Percentiles rank a stretch among this genome's conserved stretches.
Conservation (phyloP, 2,329 filamentous ascomycete genomes). For the Talaromyces funiculosus region DNA sequence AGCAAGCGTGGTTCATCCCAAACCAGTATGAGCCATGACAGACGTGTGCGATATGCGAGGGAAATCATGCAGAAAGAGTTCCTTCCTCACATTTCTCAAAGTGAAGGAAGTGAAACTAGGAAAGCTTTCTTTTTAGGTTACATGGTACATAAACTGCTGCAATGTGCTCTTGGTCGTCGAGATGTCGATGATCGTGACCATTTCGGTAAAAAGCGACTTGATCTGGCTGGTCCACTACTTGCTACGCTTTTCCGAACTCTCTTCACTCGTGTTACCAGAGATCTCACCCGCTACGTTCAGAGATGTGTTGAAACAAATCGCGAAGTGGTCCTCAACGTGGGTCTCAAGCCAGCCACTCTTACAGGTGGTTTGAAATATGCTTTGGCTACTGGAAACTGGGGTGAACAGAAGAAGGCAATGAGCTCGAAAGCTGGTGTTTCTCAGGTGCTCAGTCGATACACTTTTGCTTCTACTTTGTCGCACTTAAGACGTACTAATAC, state of each 20-base stretch:
- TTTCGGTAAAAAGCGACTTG: constrained; percentile 96
- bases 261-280: constrained; percentile 83
- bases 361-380: constrained; percentile 96
- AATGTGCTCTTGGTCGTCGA: constrained; percentile 84
- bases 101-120: constrained; percentile 85
- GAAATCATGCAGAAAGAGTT: constrained; percentile 97
- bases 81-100: constrained; percentile 91
- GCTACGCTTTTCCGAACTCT: constrained; percentile 94
- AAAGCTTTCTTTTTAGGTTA: constrained; percentile 99
- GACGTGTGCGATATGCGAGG: constrained; percentile 84
- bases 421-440: constrained; percentile 95
- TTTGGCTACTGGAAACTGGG: constrained; percentile 96
- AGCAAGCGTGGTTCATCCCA: constrained; percentile 79
- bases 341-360: constrained; percentile 83
- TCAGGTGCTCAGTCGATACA: constrained; percentile 96
- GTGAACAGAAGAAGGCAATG: constrained; percentile 96
- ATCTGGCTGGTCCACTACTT: constrained; percentile 87
- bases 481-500: constrained; percentile 97
- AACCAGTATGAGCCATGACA: constrained; percentile 67
- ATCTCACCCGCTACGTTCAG: constrained; percentile 85
- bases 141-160: constrained; percentile 94
- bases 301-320: constrained; percentile 83
- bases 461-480: constrained; percentile 91
- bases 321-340: constrained; percentile 85
- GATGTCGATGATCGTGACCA: constrained; percentile 98